phyloP scores from a whole-genome alignment of 768 basidiomycete genomes.

The Rhizopogon vinicolor region DNA sequence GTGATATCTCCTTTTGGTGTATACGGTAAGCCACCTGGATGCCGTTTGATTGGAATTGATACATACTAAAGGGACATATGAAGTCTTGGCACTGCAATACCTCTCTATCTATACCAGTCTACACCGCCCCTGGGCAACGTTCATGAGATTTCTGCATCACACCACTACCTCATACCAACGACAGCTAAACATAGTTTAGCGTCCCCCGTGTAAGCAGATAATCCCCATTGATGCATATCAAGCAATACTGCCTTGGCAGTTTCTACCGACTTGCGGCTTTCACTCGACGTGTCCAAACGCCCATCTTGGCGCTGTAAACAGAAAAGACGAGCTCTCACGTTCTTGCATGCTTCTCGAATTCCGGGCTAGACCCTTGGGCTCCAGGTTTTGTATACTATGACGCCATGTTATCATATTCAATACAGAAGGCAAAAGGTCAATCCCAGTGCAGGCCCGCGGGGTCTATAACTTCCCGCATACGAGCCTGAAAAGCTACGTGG shows the following conservation, averaged over 20 bases:
- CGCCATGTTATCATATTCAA: neutral
- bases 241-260: neutral
- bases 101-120: too few species aligned
- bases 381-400: neutral
- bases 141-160: too few species aligned
- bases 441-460: neutral
- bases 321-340: neutral
- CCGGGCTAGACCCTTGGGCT: neutral
- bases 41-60: neutral
- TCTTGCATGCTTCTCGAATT: neutral
- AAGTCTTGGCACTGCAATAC: neutral
- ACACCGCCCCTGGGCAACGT: too few species aligned
- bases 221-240: neutral
- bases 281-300: neutral
- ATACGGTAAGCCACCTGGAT: neutral
- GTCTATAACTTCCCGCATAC: neutral
- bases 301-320: neutral
- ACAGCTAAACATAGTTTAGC: neutral
- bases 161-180: too few species aligned
- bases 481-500: neutral
- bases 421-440: neutral
- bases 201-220: neutral
- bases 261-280: neutral
- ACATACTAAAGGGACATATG: neutral
- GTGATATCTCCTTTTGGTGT: neutral